A percentile compares a stretch with the other conserved stretches of the same genome.
These are phyloP conservation scores for Colletotrichum sp. DNA, from an alignment of 2,329 filamentous ascomycete genomes.

Conservation along the genomic window DNA sequence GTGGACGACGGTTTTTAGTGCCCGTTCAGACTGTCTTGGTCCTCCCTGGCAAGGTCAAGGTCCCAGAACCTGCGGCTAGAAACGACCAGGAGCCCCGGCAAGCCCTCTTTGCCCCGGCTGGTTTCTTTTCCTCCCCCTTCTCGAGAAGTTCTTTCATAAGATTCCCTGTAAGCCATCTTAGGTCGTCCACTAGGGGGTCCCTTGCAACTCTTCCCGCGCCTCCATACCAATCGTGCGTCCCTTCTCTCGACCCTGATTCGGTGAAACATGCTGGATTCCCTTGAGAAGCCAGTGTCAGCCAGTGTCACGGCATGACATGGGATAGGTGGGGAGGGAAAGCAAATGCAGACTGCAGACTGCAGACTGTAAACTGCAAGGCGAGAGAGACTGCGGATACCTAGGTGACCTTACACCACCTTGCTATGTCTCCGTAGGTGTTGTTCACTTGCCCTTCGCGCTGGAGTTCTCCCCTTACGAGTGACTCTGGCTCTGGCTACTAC, in stretches of 20 bases:
- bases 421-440: not conserved
- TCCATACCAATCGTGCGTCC: constrained; percentile 7
- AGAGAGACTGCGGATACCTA: not conserved
- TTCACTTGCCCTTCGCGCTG: not conserved
- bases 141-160: not conserved
- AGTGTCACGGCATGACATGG: not conserved
- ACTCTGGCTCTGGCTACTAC: not conserved
- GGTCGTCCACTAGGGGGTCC: not conserved
- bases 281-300: not conserved
- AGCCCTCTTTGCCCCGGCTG: not conserved
- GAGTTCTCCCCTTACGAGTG: not conserved
- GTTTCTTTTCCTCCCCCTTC: not conserved
- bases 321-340: not conserved
- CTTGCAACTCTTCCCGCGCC: constrained; percentile 4
- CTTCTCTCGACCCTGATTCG: constrained; percentile 8
- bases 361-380: not conserved
- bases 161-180: constrained; percentile 3
- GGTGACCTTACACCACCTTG: not conserved
- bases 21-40: constrained; percentile 2
- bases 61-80: not conserved
- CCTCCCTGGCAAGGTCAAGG: not conserved
- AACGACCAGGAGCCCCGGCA: not conserved
- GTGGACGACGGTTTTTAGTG: constrained; percentile 2
- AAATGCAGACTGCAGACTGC: not conserved
- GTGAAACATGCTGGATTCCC: constrained; percentile 6